A percentile compares a stretch with the other conserved stretches of the same genome.
Evolutionary conservation across 1,139 yeast species (phyloP).

Genomic region (Sugiyamaella xylanicola): DNA sequence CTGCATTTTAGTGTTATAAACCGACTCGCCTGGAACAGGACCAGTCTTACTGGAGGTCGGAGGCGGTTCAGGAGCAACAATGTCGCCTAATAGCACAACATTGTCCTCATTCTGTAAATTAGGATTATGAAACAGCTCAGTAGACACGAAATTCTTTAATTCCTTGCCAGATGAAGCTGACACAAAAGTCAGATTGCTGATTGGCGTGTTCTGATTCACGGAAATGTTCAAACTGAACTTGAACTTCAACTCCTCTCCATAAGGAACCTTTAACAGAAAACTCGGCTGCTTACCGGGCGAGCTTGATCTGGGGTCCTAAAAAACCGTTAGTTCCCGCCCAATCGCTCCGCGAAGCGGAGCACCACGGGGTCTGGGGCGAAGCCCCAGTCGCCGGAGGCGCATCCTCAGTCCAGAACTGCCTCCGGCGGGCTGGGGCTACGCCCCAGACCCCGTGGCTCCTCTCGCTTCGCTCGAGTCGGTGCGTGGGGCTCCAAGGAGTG

Average conservation of each 20-base stretch:
- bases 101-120: slow-evolving; percentile 46
- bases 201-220: slow-evolving; percentile 24
- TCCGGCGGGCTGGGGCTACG: neutral
- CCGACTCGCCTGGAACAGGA: slow-evolving; percentile 23
- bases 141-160: slow-evolving; percentile 41
- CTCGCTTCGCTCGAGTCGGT: neutral
- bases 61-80: slow-evolving; percentile 24
- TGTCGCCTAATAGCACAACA: slow-evolving; percentile 44
- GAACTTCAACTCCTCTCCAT: slow-evolving; percentile 19
- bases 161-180: slow-evolving; percentile 34
- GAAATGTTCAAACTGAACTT: slow-evolving; percentile 16
- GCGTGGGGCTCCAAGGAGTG: neutral
- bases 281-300: slow-evolving; percentile 20
- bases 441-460: slow-evolving; percentile 1
- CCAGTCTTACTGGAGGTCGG: slow-evolving; percentile 22
- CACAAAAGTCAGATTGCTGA: slow-evolving; percentile 42
- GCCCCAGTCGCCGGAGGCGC: neutral
- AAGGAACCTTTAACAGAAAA: slow-evolving; percentile 32
- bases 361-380: neutral
- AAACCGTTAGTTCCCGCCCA: neutral
- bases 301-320: slow-evolving; percentile 23
- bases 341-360: too few relatives aligned
- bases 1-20: slow-evolving; percentile 24
- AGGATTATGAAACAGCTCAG: slow-evolving; percentile 47
- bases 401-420: too few relatives aligned